Conservation (phyloP, 2,329 filamentous ascomycete genomes). For the Stagonosporopsis tanaceti region DNA sequence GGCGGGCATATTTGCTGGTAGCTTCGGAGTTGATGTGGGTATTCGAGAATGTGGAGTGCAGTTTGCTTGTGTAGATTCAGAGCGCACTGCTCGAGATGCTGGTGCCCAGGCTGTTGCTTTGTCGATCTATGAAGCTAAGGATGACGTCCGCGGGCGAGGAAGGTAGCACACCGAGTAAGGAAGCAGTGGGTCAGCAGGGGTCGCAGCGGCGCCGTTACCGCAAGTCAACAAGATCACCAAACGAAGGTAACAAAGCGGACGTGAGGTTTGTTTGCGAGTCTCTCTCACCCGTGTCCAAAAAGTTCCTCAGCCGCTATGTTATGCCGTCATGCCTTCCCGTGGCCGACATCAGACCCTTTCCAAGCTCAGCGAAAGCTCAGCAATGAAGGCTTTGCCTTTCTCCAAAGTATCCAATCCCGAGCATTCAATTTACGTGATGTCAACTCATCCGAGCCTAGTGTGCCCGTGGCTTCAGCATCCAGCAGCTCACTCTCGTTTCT, state of each 20-base stretch:
- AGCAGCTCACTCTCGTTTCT: neutral
- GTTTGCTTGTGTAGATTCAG: conserved; percentile 33
- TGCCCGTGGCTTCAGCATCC: conserved; percentile 1
- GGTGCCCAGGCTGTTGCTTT: conserved; percentile 36
- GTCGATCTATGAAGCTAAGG: conserved; percentile 36
- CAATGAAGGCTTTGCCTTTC: conserved; percentile 3
- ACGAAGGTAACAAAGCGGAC: neutral
- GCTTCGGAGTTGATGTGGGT: conserved; percentile 2
- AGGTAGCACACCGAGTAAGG: conserved; percentile 16
- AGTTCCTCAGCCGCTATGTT: conserved; percentile 21
- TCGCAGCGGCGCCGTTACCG: conserved; percentile 28
- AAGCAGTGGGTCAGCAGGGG: conserved; percentile 8
- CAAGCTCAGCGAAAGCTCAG: neutral
- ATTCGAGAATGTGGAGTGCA: conserved; percentile 24
- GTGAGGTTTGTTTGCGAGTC: conserved; percentile 6
- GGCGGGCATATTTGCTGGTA: conserved; percentile 64
- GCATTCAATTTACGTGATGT: conserved; percentile 44
- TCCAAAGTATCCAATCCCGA: conserved; percentile 32
- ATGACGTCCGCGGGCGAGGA: conserved; percentile 22
- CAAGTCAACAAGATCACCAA: conserved; percentile 7
- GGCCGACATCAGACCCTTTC: conserved; percentile 12
- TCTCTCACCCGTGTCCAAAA: conserved; percentile 16
- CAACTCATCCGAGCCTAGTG: conserved; percentile 23
- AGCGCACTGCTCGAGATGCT: conserved; percentile 28
- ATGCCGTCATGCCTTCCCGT: conserved; percentile 33